Conservation (phyloP, 768 basidiomycete species). For the Panaeolus papilionaceus region DNA sequence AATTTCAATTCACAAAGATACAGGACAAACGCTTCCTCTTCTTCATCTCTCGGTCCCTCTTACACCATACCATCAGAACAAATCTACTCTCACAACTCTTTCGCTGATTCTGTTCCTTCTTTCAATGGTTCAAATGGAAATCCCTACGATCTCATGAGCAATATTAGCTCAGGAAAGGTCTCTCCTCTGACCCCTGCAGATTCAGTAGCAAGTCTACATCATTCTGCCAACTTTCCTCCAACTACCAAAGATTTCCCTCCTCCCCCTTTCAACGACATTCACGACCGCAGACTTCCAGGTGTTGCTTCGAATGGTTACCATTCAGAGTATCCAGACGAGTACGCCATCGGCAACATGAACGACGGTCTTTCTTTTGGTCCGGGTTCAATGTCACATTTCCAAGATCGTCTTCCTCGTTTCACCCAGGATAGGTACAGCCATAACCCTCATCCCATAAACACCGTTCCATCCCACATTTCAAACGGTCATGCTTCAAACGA, state of each 20-base stretch:
- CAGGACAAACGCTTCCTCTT: constrained; percentile 74
- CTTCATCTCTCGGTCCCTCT: constrained; percentile 59
- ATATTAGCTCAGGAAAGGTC: constrained; percentile 73
- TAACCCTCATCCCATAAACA: constrained; percentile 40
- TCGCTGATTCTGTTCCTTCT: constrained; percentile 63
- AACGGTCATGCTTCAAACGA: constrained; percentile 53
- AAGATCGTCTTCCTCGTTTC: constrained; percentile 63
- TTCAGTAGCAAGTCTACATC: constrained; percentile 62
- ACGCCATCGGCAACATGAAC: constrained; percentile 55
- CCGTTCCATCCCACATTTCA: constrained; percentile 58
- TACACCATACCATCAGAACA: constrained; percentile 61
- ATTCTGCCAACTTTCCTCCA: constrained; percentile 56
- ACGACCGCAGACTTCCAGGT: constrained; percentile 50
- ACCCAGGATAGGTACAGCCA: constrained; percentile 62
- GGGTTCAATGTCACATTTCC: constrained; percentile 61
- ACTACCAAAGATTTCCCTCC: constrained; percentile 64
- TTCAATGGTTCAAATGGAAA: constrained; percentile 58
- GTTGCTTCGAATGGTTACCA: constrained; percentile 50
- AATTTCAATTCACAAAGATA: constrained; percentile 67
- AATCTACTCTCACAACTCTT: constrained; percentile 64
- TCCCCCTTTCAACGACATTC: constrained; percentile 61
- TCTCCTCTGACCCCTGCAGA: constrained; percentile 79
- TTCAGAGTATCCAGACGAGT: constrained; percentile 71
- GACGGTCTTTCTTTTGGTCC: constrained; percentile 55
- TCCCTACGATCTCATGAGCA: constrained; percentile 71